These are phyloP conservation scores for Ogataea methanolica DNA, from an alignment of 805 yeast genomes.

Conservation along the genomic window DNA sequence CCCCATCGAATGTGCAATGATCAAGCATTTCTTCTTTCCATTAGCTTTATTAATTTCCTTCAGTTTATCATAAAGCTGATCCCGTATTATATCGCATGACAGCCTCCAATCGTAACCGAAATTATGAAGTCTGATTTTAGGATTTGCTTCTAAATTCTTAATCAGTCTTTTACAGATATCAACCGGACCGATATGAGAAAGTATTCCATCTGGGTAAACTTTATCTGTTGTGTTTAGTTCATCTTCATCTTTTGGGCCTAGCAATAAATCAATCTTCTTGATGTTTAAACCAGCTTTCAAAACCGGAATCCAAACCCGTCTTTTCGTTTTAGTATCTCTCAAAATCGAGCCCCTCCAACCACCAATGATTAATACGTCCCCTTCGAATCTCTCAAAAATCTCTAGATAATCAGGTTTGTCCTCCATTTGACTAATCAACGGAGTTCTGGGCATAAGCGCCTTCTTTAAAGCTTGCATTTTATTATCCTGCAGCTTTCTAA, in stretches of 20 bases:
- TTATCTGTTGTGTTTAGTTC: slow-evolving; percentile 50
- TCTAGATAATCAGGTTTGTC: slow-evolving; percentile 34
- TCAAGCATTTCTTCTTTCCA: slow-evolving; percentile 55
- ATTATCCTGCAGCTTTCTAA: slow-evolving; percentile 59
- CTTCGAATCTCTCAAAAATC: slow-evolving; percentile 59
- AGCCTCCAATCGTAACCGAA: slow-evolving; percentile 96
- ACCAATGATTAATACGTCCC: slow-evolving; percentile 78
- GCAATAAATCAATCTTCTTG: slow-evolving; percentile 58
- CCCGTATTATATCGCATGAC: slow-evolving; percentile 52
- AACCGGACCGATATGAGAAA: slow-evolving; percentile 82
- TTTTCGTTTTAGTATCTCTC: slow-evolving; percentile 56
- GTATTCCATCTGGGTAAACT: slow-evolving; percentile 69
- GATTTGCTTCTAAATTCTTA: slow-evolving; percentile 46
- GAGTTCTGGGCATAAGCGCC: slow-evolving; percentile 38
- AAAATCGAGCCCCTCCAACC: slow-evolving; percentile 85
- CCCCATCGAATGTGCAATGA: slow-evolving; percentile 94
- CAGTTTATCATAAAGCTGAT: slow-evolving; percentile 47
- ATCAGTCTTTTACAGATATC: slow-evolving; percentile 67
- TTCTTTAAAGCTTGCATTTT: slow-evolving; percentile 66
- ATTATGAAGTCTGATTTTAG: slow-evolving; percentile 57
- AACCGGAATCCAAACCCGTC: slow-evolving; percentile 79
- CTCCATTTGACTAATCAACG: slow-evolving; percentile 11
- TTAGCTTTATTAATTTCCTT: slow-evolving; percentile 36
- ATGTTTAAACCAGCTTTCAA: slow-evolving; percentile 78
- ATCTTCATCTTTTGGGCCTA: slow-evolving; percentile 72